Evolutionary conservation across 2,329 filamentous ascomycete species (phyloP), one percentile per base, ranked within the genome.

Genomic region (Acrodontium crateriforme): DNA sequence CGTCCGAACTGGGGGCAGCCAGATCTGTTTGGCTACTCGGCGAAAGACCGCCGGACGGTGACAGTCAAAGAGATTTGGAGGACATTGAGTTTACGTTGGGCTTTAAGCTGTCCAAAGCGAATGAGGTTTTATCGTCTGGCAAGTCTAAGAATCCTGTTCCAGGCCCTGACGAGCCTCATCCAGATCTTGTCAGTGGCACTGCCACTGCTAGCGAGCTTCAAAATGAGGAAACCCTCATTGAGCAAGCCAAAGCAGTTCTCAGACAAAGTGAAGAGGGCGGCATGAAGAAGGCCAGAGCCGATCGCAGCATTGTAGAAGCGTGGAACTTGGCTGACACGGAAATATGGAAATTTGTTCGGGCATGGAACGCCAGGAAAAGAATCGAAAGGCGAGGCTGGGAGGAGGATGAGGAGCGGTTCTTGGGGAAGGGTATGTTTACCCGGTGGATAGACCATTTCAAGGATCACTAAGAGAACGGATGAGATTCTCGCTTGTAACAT

Each of bases 21-120:
- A 73, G 72, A 40, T 74, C 76, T 0, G 61, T 94, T 12, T 94
- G 85, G 85, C 60, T 93, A 12, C 78, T 76, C 0, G 79, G 81
- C n/a, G 74, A 79, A 45, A 61, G 62, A 9, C 56, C 65, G 1
- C 55, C 62, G 5, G 52, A 59, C 1, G 31, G 40, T 28, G 36
- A 43, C 27, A 51, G 36, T 35, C 10, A 10, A 10, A 47, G 53
- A 15, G 54, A 76, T 6, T 59, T 91, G 8, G 50, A 53, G 18
- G 10, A 22, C 5, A 12, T 22, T 5, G 78, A 87, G 47, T 95
- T 84, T 83, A 69, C 78, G 41, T 82, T 95, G 49, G 89, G 87
- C 29, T 95, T 95, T 54, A 62, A 65, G 9, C 65, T 94, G 7
- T 81, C 85, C 2, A 63, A 65, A 25, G 56, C 62, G 12, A n/a